Percentiles rank a stretch among this genome's conserved stretches.
Conservation (phyloP, 129 eudicot genomes). For the Chrysanthemum makinoi region DNA sequence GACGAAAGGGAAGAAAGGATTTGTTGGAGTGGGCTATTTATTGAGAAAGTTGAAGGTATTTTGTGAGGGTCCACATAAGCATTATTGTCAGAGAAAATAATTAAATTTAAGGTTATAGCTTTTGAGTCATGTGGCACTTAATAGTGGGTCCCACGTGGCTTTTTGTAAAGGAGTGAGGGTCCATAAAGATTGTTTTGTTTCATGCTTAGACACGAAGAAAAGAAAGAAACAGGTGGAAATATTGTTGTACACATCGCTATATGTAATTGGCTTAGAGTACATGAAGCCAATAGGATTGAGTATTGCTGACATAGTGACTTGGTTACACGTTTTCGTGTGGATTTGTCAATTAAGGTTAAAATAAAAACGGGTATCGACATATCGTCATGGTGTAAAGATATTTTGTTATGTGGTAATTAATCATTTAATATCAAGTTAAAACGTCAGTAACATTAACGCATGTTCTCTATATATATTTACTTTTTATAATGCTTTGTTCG, state of each 20-base stretch:
- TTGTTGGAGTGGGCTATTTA: conserved; percentile 61
- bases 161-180: conserved; percentile 37
- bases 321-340: conserved; percentile 26
- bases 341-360: conserved; percentile 16
- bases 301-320: conserved; percentile 31
- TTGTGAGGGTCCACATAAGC: conserved; percentile 42
- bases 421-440: neutral
- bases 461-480: neutral
- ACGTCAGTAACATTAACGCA: neutral
- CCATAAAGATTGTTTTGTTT: conserved; percentile 27
- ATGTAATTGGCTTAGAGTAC: neutral
- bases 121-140: conserved; percentile 72
- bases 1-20: conserved; percentile 84
- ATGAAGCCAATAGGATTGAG: conserved; percentile 24
- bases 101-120: conserved; percentile 28
- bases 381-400: conserved; percentile 6
- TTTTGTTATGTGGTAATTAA: neutral
- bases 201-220: conserved; percentile 77
- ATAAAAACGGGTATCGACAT: neutral
- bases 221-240: conserved; percentile 45
- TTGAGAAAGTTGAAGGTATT: conserved; percentile 20
- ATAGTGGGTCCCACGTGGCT: conserved; percentile 38
- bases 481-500: conserved; percentile 1
- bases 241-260: conserved; percentile 34
- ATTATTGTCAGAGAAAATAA: conserved; percentile 33